Evolutionary conservation across 192 early-diverging fungal species (phyloP).

Genomic region (Entrophospora sp.): DNA sequence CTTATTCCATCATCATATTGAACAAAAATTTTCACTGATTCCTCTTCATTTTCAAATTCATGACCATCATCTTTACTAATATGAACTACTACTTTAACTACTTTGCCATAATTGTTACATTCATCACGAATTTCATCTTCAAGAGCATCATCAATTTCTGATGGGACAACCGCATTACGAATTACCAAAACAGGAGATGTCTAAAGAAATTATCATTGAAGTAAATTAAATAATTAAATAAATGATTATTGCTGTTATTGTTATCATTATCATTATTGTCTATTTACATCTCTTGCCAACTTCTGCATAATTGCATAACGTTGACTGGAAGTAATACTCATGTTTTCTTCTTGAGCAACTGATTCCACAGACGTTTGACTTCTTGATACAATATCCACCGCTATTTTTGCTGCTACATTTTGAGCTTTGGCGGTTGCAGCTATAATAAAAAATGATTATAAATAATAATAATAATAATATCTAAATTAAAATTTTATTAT

Average conservation of each 20-base stretch:
- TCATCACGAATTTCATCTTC: constrained; percentile 79
- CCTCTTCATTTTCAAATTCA: constrained; percentile 32
- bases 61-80: constrained; percentile 30
- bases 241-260: not conserved
- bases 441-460: not conserved
- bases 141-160: constrained; percentile 73
- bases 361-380: constrained; percentile 36
- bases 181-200: constrained; percentile 53
- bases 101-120: constrained; percentile 69
- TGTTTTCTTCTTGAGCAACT: constrained; percentile 45
- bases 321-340: constrained; percentile 45
- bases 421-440: constrained; percentile 35
- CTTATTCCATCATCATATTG: constrained; percentile 50
- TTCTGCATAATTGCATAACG: constrained; percentile 68
- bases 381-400: constrained; percentile 34
- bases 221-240: not conserved
- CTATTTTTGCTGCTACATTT: constrained; percentile 39
- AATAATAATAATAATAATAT: not conserved
- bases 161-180: constrained; percentile 59
- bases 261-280: not conserved
- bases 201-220: no score
- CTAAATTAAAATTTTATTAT: no score
- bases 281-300: constrained; percentile 33
- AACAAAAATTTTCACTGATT: constrained; percentile 68
- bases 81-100: constrained; percentile 57